Conservation (phyloP, 768 basidiomycete genomes). For the Holtermanniella nyarrowii region DNA sequence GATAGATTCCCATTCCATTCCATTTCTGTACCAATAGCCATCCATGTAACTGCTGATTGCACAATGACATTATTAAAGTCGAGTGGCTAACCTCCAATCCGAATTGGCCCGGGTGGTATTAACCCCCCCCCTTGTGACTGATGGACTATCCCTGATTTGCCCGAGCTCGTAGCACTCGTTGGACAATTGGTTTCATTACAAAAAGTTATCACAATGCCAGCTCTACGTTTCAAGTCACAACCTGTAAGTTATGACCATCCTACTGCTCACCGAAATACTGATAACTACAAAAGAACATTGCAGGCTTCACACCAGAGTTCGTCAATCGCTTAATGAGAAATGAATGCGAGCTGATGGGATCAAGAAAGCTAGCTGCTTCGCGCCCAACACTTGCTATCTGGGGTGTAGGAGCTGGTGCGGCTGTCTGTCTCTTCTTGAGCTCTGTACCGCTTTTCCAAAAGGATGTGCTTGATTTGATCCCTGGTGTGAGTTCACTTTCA, state of each 20-base stretch:
- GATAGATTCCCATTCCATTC: neutral
- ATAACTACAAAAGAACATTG: slow-evolving; percentile 11
- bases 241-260: slow-evolving; percentile 8
- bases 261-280: neutral
- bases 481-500: slow-evolving; percentile 21
- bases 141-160: neutral
- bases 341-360: neutral
- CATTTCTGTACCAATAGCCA: neutral
- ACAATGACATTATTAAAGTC: neutral
- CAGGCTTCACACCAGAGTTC: slow-evolving; percentile 28
- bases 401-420: slow-evolving; percentile 27
- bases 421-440: slow-evolving; percentile 30
- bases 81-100: too few relatives aligned
- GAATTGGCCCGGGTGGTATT: too few relatives aligned
- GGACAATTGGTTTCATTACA: neutral
- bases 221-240: slow-evolving; percentile 14
- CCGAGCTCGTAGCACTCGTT: neutral
- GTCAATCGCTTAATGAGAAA: slow-evolving; percentile 2
- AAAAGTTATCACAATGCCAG: slow-evolving; percentile 19
- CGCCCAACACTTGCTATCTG: slow-evolving; percentile 19
- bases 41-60: neutral
- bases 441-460: slow-evolving; percentile 35
- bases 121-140: too few relatives aligned
- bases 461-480: slow-evolving; percentile 36
- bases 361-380: slow-evolving; percentile 21